Conservation (phyloP, 805 yeast species). For the Saccharomycopsis fibuligera region DNA sequence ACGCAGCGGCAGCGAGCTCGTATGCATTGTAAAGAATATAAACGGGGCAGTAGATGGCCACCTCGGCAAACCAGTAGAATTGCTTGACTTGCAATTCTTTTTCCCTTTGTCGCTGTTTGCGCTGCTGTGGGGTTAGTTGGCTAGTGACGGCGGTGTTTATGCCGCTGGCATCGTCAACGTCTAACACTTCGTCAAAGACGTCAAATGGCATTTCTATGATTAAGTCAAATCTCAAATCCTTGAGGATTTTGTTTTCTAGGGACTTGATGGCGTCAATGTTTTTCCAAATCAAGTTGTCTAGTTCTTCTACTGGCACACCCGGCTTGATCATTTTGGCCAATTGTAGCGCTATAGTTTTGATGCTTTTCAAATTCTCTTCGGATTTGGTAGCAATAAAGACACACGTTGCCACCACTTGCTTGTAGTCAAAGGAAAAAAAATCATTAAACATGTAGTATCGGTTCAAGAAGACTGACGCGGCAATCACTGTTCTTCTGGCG, state of each 20-base stretch:
- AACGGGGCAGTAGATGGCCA: constrained; percentile 11
- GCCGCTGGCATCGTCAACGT: too few relatives aligned
- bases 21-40: constrained; percentile 11
- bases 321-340: constrained; percentile 12
- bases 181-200: constrained; percentile 8
- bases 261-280: constrained; percentile 13
- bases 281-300: constrained; percentile 10
- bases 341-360: constrained; percentile 12
- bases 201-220: constrained; percentile 15
- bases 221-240: constrained; percentile 17
- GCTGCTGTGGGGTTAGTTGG: background rate
- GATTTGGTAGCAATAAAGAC: constrained; percentile 21
- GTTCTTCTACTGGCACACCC: constrained; percentile 8
- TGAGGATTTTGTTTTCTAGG: constrained; percentile 16
- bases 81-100: constrained; percentile 6
- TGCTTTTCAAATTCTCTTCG: constrained; percentile 17
- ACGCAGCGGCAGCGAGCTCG: constrained; percentile 18
- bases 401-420: constrained; percentile 17
- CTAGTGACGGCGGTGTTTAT: background rate
- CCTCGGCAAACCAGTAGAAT: constrained; percentile 12
- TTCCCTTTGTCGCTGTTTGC: constrained; percentile 1
- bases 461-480: constrained; percentile 13
- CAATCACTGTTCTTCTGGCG: constrained; percentile 12
- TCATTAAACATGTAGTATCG: constrained; percentile 20
- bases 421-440: constrained; percentile 14